These are phyloP conservation scores for Macrotyloma uniflorum DNA, from an alignment of 306 rosid species.

Conservation along the genomic window DNA sequence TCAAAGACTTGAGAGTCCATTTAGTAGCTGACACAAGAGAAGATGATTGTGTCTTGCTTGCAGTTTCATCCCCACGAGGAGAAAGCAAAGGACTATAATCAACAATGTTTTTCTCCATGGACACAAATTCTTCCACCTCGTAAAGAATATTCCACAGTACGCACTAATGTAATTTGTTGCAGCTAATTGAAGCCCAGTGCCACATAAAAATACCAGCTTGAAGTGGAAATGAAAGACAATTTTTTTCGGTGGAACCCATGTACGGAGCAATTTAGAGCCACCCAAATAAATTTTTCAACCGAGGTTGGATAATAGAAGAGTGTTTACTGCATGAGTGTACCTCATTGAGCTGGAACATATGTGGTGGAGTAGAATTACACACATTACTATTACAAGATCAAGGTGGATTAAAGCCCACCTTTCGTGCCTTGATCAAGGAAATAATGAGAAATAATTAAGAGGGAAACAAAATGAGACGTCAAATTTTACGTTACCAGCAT, in stretches of 20 bases:
- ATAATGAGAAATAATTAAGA: background rate
- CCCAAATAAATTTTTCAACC: slow-evolving; percentile 27
- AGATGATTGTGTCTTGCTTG: slow-evolving; percentile 26
- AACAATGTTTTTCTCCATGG: slow-evolving; percentile 57
- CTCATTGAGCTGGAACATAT: background rate
- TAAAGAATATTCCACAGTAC: background rate
- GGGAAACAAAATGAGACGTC: background rate
- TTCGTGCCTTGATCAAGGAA: background rate
- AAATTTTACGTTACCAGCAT: background rate
- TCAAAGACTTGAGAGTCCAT: slow-evolving; percentile 56
- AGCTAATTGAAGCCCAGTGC: background rate
- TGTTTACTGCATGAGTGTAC: background rate
- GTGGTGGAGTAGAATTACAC: background rate
- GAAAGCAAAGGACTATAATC: slow-evolving; percentile 55
- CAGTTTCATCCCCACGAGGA: slow-evolving; percentile 39
- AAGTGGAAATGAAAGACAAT: slow-evolving; percentile 13
- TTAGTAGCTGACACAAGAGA: slow-evolving; percentile 45
- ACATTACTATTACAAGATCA: background rate
- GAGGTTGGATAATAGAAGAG: background rate
- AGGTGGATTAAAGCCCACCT: background rate
- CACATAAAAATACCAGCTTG: slow-evolving; percentile 15
- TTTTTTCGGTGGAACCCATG: slow-evolving; percentile 47
- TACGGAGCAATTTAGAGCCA: slow-evolving; percentile 25
- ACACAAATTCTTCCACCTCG: background rate
- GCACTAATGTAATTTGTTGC: background rate